Percentiles rank a stretch among this genome's conserved stretches.
phyloP scores from a whole-genome alignment of 2,329 filamentous ascomycete genomes.

The Helminthosporium solani region DNA sequence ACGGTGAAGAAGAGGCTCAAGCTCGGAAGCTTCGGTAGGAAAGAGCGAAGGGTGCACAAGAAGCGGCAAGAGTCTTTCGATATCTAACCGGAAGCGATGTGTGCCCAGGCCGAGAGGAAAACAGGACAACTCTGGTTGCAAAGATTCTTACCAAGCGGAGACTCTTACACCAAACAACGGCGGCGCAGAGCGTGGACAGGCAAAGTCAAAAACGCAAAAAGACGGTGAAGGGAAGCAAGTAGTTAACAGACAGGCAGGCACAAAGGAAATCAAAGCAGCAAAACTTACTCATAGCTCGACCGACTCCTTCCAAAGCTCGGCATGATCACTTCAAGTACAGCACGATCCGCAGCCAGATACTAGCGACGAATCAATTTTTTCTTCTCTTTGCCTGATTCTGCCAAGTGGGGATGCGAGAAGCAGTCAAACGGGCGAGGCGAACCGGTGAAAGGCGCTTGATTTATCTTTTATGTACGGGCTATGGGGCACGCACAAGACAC shows the following conservation, averaged over 20 bases:
- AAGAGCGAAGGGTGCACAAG: slow-evolving; percentile 1
- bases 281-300: slow-evolving; percentile 45
- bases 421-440: neutral
- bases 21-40: neutral
- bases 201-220: too few relatives aligned
- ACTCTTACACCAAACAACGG: too few relatives aligned
- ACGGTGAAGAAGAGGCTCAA: neutral
- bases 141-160: neutral
- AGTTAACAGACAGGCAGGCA: slow-evolving; percentile 7
- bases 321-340: slow-evolving; percentile 26
- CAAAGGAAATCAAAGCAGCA: slow-evolving; percentile 12
- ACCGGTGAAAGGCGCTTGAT: slow-evolving; percentile 13
- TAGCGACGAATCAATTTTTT: slow-evolving; percentile 26
- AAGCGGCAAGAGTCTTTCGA: neutral
- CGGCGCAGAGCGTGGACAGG: too few relatives aligned
- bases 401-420: slow-evolving; percentile 16
- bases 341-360: slow-evolving; percentile 1
- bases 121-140: neutral
- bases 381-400: slow-evolving; percentile 19
- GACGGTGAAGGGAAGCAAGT: slow-evolving; percentile 17
- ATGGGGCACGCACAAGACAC: slow-evolving; percentile 19
- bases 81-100: neutral
- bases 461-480: slow-evolving; percentile 28
- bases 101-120: neutral
- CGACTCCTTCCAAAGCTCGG: slow-evolving; percentile 43